phyloP scores from a whole-genome alignment of 805 yeast genomes.

The Candida caryicola region DNA sequence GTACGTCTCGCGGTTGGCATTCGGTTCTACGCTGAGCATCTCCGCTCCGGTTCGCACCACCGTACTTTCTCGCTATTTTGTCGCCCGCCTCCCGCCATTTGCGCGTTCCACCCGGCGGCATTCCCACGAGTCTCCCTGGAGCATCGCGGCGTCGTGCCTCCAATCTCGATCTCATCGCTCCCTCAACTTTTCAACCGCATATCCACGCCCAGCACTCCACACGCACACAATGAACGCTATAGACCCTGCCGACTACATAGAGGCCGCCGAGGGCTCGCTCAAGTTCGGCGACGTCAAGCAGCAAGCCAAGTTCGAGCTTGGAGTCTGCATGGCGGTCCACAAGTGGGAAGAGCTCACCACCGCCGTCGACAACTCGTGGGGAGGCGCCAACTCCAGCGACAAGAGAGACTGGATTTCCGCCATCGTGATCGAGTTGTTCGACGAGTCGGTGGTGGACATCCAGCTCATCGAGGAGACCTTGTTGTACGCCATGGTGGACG shows the following conservation, averaged over 20 bases:
- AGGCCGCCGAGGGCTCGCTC: slow-evolving; percentile 47
- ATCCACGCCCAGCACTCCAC: no score
- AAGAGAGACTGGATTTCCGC: slow-evolving; percentile 96
- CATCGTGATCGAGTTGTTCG: slow-evolving; percentile 74
- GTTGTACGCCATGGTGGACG: slow-evolving; percentile 89
- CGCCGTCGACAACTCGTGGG: slow-evolving; percentile 94
- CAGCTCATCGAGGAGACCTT: slow-evolving; percentile 81
- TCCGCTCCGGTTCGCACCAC: no score
- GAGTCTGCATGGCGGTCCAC: slow-evolving; percentile 87
- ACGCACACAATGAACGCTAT: slow-evolving; percentile 30
- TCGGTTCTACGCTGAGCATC: no score
- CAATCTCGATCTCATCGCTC: no score
- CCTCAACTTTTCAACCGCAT: no score
- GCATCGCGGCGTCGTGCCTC: no score
- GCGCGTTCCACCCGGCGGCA: no score
- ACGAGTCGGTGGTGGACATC: slow-evolving; percentile 65
- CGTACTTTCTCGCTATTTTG: no score
- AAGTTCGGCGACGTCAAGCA: slow-evolving; percentile 56
- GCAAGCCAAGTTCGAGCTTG: slow-evolving; percentile 87
- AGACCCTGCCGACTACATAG: slow-evolving; percentile 52
- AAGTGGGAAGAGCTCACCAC: slow-evolving; percentile 84
- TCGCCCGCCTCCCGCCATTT: no score
- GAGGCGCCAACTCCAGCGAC: slow-evolving; percentile 86
- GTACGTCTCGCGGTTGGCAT: no score
- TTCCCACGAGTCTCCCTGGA: no score